A percentile compares a stretch with the other conserved stretches of the same genome.
Evolutionary conservation across 2,329 filamentous ascomycete species (phyloP).

Genomic region (Stenocarpella maydis): DNA sequence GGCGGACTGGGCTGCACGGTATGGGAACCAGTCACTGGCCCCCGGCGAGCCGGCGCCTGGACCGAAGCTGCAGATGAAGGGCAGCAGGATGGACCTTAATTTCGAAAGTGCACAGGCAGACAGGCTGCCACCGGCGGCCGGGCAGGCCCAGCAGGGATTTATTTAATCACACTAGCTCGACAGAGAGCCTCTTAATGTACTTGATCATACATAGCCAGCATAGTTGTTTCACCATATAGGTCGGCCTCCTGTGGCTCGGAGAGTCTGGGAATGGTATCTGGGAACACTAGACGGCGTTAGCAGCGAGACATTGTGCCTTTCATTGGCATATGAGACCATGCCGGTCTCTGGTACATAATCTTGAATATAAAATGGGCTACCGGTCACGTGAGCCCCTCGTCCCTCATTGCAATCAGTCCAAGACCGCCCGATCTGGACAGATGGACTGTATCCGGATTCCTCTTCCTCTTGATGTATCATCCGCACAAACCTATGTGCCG

Average conservation of each 20-base stretch:
- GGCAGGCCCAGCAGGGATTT: conserved; percentile 3
- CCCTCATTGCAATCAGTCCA: no score
- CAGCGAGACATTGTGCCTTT: neutral
- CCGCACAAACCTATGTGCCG: neutral
- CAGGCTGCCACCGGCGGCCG: neutral
- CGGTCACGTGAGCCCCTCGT: neutral
- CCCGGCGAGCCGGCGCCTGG: neutral
- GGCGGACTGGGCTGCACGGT: conserved; percentile 28
- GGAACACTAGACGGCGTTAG: no score
- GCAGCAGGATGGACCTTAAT: conserved; percentile 4
- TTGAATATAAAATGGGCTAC: neutral
- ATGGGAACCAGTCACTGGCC: neutral
- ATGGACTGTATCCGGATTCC: neutral
- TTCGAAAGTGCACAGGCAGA: neutral
- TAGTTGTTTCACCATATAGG: neutral
- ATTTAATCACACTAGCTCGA: neutral
- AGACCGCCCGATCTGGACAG: neutral
- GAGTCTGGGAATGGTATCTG: neutral
- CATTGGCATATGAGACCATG: neutral
- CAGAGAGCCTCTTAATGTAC: neutral
- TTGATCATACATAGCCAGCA: neutral
- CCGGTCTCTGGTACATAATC: neutral
- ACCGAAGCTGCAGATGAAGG: conserved; percentile 13
- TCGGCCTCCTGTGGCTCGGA: no score
- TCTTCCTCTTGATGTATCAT: neutral